Evolutionary conservation across 306 rosid species (phyloP).

Genomic region (Prosopis cineraria): DNA sequence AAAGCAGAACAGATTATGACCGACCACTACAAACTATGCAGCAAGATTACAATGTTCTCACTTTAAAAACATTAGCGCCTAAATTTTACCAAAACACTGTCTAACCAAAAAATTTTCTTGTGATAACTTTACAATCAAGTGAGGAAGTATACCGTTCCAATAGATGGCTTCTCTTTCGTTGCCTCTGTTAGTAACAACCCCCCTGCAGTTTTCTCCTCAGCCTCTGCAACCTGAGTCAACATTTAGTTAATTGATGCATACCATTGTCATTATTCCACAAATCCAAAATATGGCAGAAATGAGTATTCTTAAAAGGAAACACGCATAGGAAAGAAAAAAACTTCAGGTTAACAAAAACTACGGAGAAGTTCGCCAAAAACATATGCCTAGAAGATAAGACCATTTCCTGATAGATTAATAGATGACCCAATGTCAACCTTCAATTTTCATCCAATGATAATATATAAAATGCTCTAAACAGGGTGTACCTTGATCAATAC

Average conservation of each 20-base stretch:
- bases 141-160: constrained; percentile 64
- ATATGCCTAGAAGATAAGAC: not conserved
- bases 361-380: not conserved
- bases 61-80: not conserved
- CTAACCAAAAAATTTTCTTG: not conserved
- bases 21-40: not conserved
- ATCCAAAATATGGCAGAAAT: constrained; percentile 12
- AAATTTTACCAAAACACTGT: not conserved
- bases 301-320: not conserved
- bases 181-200: constrained; percentile 87
- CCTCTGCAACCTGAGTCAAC: constrained; percentile 69
- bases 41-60: not conserved
- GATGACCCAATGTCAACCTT: not conserved
- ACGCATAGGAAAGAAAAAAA: constrained; percentile 7
- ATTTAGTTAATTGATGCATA: not conserved
- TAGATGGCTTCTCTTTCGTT: constrained; percentile 81
- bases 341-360: not conserved
- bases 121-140: not conserved
- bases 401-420: not conserved
- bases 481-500: constrained; percentile 80
- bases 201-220: constrained; percentile 81
- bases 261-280: not conserved
- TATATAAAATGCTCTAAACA: not conserved
- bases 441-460: constrained; percentile 12
- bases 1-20: not conserved